Conservation (phyloP, 768 basidiomycete species). For the Amanita muscaria region DNA sequence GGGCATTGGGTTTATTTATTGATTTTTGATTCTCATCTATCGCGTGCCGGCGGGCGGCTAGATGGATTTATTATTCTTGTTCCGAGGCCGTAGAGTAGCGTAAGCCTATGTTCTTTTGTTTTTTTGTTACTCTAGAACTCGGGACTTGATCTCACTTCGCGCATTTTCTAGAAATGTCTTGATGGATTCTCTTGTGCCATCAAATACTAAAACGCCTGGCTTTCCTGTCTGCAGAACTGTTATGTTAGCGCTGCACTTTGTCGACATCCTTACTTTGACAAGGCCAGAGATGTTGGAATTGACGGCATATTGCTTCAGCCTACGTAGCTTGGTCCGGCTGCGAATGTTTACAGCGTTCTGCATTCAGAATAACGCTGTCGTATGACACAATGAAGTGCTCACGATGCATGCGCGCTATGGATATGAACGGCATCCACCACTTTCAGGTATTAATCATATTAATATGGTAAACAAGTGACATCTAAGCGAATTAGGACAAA, state of each 20-base stretch:
- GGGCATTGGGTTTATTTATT: too few species aligned
- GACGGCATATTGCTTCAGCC: constrained; percentile 30
- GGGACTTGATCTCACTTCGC: constrained; percentile 23
- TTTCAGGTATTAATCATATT: too few species aligned
- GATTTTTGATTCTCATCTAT: too few species aligned
- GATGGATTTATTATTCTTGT: too few species aligned
- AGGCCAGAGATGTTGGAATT: constrained; percentile 30
- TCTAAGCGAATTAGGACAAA: background rate
- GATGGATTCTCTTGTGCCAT: constrained; percentile 27
- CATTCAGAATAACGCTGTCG: background rate
- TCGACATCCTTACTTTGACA: constrained; percentile 24
- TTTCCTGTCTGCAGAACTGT: constrained; percentile 25
- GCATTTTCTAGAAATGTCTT: constrained; percentile 29
- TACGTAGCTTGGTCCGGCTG: constrained; percentile 32
- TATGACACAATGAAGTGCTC: constrained; percentile 9
- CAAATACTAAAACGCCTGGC: constrained; percentile 35
- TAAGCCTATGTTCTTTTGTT: too few species aligned
- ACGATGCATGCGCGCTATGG: constrained; percentile 38
- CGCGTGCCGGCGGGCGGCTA: too few species aligned
- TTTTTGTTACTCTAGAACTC: background rate
- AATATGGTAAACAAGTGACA: too few species aligned
- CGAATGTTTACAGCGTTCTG: constrained; percentile 23
- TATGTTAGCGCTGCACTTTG: background rate
- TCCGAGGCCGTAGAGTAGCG: too few species aligned
- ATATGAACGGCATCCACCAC: constrained; percentile 24